phyloP scores from a whole-genome alignment of 352 stramenopile genomes.

The Aphanomyces astaci region DNA sequence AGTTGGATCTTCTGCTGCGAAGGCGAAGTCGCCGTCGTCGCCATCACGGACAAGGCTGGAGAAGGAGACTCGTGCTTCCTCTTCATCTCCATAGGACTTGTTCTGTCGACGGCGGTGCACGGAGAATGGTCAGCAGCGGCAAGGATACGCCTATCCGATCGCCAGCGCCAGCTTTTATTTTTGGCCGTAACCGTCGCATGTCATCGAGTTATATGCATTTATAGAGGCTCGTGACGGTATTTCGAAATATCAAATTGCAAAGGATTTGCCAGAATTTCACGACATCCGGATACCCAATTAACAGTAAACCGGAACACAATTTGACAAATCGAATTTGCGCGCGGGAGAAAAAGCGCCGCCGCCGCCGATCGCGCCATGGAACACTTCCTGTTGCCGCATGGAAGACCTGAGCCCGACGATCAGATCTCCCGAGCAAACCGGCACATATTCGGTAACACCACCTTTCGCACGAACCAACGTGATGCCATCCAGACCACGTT shows the following conservation, averaged over 20 bases:
- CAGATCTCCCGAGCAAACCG: constrained; percentile 15
- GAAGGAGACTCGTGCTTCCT: background rate
- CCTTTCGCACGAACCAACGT: constrained; percentile 15
- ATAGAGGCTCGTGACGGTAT: background rate
- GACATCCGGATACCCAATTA: background rate
- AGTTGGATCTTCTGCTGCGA: background rate
- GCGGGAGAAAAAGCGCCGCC: background rate
- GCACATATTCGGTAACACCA: constrained; percentile 18
- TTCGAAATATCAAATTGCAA: background rate
- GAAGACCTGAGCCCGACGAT: background rate
- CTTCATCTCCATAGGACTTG: constrained; percentile 18
- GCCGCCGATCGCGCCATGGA: background rate
- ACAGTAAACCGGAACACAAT: background rate
- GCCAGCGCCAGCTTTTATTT: background rate
- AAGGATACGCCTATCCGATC: background rate
- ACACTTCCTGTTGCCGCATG: background rate
- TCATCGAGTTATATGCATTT: background rate
- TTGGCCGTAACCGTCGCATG: constrained; percentile 2
- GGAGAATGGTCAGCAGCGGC: background rate
- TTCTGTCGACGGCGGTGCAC: background rate
- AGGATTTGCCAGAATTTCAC: background rate
- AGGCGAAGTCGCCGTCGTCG: background rate
- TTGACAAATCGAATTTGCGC: too few relatives aligned
- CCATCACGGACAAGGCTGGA: background rate
- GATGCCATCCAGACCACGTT: constrained; percentile 20